These are phyloP conservation scores for Aureoboletus auriporus DNA, from an alignment of 768 basidiomycete species.

Conservation along the genomic window DNA sequence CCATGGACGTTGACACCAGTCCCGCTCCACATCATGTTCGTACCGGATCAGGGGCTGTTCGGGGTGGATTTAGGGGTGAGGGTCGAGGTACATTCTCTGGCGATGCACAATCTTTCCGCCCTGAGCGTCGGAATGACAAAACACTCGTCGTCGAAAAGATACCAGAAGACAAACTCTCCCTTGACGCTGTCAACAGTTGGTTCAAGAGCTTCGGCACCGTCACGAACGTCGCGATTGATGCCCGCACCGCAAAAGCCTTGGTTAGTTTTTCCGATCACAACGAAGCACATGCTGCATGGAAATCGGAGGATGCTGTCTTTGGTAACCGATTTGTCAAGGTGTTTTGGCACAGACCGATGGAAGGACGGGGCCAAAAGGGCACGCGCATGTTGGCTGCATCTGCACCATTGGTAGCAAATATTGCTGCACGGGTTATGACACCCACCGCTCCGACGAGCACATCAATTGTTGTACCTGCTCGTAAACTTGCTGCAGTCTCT, in stretches of 20 bases:
- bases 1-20: slow-evolving; percentile 34
- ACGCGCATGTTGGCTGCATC: slow-evolving; percentile 77
- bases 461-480: slow-evolving; percentile 24
- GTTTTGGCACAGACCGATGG: slow-evolving; percentile 93
- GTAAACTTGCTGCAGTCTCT: slow-evolving; percentile 36
- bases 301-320: slow-evolving; percentile 92
- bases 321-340: slow-evolving; percentile 92
- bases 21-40: slow-evolving; percentile 19
- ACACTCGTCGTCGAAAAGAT: slow-evolving; percentile 94
- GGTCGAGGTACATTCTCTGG: slow-evolving; percentile 59
- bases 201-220: slow-evolving; percentile 92
- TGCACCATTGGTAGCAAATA: slow-evolving; percentile 68
- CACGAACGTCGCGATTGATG: slow-evolving; percentile 87
- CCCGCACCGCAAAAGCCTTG: slow-evolving; percentile 68
- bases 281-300: slow-evolving; percentile 88
- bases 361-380: slow-evolving; percentile 82
- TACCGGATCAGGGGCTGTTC: slow-evolving; percentile 33
- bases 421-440: slow-evolving; percentile 46
- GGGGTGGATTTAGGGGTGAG: slow-evolving; percentile 45
- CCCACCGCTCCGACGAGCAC: slow-evolving; percentile 36
- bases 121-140: slow-evolving; percentile 65
- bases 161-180: slow-evolving; percentile 74
- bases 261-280: slow-evolving; percentile 82
- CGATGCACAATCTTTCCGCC: slow-evolving; percentile 63
- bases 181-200: slow-evolving; percentile 79